These are phyloP conservation scores for Cryphonectria parasitica DNA, from an alignment of 2,329 filamentous ascomycete genomes.

Conservation along the genomic window DNA sequence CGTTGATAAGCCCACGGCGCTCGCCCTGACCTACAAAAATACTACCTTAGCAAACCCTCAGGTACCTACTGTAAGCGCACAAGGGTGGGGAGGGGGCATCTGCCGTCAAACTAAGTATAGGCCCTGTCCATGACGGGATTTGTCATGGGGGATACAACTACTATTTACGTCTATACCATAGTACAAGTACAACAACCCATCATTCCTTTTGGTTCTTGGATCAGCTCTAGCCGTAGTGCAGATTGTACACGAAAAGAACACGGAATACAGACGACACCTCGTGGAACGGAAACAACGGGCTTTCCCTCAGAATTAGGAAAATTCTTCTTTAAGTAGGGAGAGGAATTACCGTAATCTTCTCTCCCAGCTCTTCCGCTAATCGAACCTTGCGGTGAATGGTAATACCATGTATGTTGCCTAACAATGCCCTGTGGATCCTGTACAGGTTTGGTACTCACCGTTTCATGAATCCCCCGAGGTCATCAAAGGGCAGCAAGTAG, in stretches of 20 bases:
- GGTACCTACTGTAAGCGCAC: background rate
- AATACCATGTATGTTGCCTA: background rate
- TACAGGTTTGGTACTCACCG: background rate
- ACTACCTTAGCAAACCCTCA: background rate
- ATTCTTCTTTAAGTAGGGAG: too few relatives aligned
- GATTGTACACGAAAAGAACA: background rate
- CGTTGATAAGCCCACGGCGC: slow-evolving; percentile 13
- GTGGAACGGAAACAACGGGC: background rate
- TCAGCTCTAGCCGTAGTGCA: background rate
- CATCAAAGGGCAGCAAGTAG: background rate
- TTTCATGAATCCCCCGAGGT: background rate
- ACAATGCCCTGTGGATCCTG: background rate
- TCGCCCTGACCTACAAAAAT: slow-evolving; percentile 1
- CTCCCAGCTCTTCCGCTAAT: background rate
- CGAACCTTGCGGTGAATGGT: background rate
- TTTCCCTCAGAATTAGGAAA: too few relatives aligned
- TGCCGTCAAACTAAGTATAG: background rate
- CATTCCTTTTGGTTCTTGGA: background rate
- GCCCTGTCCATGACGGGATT: background rate
- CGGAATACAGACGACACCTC: background rate
- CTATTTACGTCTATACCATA: too few relatives aligned
- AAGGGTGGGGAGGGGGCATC: slow-evolving; percentile 4
- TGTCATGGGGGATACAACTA: background rate
- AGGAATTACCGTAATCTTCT: background rate
- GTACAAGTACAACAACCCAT: background rate